Evolutionary conservation across 176 grass and related monocot species (phyloP).

Genomic region (Aechmea fasciata): DNA sequence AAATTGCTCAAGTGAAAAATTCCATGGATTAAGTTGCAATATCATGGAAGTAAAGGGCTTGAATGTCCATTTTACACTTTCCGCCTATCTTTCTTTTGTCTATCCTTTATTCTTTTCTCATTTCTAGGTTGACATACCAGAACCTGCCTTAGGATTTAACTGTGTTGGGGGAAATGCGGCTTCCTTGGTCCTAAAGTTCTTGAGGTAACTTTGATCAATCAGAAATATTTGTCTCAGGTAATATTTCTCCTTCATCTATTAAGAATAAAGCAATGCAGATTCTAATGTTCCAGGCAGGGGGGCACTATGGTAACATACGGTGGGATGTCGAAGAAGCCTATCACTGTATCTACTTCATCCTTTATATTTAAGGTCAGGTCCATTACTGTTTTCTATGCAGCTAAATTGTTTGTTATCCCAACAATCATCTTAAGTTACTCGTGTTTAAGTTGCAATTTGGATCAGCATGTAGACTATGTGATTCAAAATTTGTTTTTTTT

Average conservation of each 20-base stretch:
- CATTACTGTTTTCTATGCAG: not conserved
- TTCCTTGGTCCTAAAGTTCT: constrained; percentile 60
- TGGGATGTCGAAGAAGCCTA: constrained; percentile 93
- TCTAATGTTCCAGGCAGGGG: constrained; percentile 47
- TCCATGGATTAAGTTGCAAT: no score
- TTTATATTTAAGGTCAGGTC: constrained; percentile 91
- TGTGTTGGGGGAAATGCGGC: constrained; percentile 83
- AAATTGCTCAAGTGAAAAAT: no score
- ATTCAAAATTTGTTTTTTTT: not conserved
- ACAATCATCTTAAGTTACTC: not conserved
- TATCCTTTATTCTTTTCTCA: constrained; percentile 7
- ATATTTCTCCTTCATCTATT: not conserved
- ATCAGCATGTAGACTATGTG: constrained; percentile 1
- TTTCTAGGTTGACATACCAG: constrained; percentile 58
- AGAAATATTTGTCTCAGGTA: not conserved
- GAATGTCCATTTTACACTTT: not conserved
- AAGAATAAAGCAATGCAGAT: not conserved
- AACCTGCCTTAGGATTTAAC: constrained; percentile 87
- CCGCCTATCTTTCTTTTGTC: no score
- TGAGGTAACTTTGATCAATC: constrained; percentile 37
- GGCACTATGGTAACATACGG: constrained; percentile 97
- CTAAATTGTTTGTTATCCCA: not conserved
- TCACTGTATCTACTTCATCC: constrained; percentile 72
- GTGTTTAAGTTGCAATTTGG: not conserved
- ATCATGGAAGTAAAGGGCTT: no score